A percentile compares a stretch with the other conserved stretches of the same genome.
Evolutionary conservation across 2,329 filamentous ascomycete species (phyloP).

Genomic region (Exophiala lecanii-corni): DNA sequence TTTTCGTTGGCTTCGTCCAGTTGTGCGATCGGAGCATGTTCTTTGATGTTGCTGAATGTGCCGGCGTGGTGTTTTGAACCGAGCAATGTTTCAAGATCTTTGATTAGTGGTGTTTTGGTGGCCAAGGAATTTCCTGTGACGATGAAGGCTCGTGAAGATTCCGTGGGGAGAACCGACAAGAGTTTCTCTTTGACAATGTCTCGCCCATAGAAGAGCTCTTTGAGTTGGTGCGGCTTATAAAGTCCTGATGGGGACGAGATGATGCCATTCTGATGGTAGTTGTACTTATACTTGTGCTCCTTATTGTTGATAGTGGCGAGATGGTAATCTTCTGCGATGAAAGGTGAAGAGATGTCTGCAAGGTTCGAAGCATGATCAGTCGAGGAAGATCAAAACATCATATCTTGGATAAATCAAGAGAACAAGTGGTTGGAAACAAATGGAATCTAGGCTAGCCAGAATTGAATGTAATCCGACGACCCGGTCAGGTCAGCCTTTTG

Average conservation of each 20-base stretch:
- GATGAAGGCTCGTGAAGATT: slow-evolving; percentile 52
- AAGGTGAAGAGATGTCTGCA: slow-evolving; percentile 12
- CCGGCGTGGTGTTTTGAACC: slow-evolving; percentile 44
- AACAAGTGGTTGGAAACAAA: no score
- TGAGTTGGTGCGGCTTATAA: slow-evolving; percentile 46
- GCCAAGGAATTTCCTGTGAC: slow-evolving; percentile 52
- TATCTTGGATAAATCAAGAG: no score
- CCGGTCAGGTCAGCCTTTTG: no score
- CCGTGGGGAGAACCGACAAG: slow-evolving; percentile 38
- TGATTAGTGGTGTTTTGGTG: slow-evolving; percentile 50
- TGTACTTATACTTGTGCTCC: background rate
- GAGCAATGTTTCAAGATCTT: slow-evolving; percentile 47
- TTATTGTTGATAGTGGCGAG: background rate
- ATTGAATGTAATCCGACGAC: no score
- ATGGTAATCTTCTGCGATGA: slow-evolving; percentile 5
- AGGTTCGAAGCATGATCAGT: slow-evolving; percentile 7
- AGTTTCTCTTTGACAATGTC: slow-evolving; percentile 46
- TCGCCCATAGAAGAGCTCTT: slow-evolving; percentile 48
- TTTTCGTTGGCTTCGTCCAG: slow-evolving; percentile 49
- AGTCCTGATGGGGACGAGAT: slow-evolving; percentile 35
- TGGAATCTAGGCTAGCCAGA: no score
- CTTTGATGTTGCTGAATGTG: slow-evolving; percentile 52
- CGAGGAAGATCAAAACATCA: no score
- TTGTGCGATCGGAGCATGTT: slow-evolving; percentile 53
- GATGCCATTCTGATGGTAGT: slow-evolving; percentile 9